A percentile compares a stretch with the other conserved stretches of the same genome.
Conservation (phyloP, 768 basidiomycete species). For the Agaricus subrufescens region DNA sequence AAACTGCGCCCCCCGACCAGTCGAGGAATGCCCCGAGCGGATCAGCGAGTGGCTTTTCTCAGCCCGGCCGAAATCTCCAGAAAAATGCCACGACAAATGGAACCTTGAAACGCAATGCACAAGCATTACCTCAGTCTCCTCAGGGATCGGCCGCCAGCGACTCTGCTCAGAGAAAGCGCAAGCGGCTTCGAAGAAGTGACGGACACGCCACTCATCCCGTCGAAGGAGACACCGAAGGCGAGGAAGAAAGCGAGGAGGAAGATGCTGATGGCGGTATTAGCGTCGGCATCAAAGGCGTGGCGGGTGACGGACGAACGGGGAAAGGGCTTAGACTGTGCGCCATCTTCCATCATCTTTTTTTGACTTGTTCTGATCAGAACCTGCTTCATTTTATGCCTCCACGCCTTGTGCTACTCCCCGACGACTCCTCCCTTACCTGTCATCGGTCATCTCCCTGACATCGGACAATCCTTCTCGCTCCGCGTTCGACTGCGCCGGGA, state of each 20-base stretch:
- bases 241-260: slow-evolving; percentile 37
- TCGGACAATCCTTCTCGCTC: neutral
- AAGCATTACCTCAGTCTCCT: neutral
- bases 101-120: neutral
- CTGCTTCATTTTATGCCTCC: neutral
- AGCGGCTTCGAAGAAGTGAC: slow-evolving; percentile 18
- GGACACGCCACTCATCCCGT: slow-evolving; percentile 11
- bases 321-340: slow-evolving; percentile 35
- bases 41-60: neutral
- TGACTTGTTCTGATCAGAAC: neutral
- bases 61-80: slow-evolving; percentile 2
- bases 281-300: slow-evolving; percentile 31
- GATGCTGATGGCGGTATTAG: slow-evolving; percentile 34
- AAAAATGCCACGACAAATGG: neutral
- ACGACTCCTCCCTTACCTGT: too few species aligned
- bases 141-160: slow-evolving; percentile 1
- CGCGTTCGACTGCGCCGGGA: neutral
- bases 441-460: too few species aligned
- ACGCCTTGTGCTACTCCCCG: neutral
- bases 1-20: neutral
- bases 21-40: neutral
- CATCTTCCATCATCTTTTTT: slow-evolving; percentile 4
- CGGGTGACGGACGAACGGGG: slow-evolving; percentile 22
- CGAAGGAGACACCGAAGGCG: slow-evolving; percentile 28
- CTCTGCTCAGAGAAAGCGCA: slow-evolving; percentile 16